Percentiles rank a stretch among this genome's conserved stretches.
Evolutionary conservation across 768 basidiomycete genomes (phyloP).

Genomic region (Trametes gibbosa): DNA sequence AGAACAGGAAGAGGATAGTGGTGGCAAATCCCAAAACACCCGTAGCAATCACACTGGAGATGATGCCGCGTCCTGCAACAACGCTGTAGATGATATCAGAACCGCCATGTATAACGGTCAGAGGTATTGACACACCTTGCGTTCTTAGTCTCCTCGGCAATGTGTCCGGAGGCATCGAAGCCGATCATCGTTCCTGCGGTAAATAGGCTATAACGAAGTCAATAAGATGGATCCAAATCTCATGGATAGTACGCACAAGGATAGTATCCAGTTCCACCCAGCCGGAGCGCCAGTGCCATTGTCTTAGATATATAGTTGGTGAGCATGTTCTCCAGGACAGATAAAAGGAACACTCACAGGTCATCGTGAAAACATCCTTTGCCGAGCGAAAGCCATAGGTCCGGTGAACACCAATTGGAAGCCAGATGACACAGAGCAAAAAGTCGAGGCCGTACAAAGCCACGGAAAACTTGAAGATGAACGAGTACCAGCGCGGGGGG

Average conservation of each 20-base stretch:
- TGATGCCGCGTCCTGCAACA: constrained; percentile 78
- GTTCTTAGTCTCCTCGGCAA: constrained; percentile 34
- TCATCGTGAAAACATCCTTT: constrained; percentile 79
- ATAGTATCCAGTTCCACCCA: constrained; percentile 91
- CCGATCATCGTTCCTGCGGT: constrained; percentile 87
- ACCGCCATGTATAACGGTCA: neutral
- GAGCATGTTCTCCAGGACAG: neutral
- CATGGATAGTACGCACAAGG: constrained; percentile 51
- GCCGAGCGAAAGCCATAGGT: constrained; percentile 89
- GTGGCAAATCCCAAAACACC: constrained; percentile 78
- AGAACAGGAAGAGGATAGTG: constrained; percentile 80
- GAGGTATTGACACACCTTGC: constrained; percentile 23
- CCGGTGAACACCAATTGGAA: constrained; percentile 85
- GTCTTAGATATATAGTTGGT: constrained; percentile 43
- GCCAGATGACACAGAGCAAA: constrained; percentile 85
- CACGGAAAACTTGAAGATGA: constrained; percentile 74
- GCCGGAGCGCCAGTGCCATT: constrained; percentile 86
- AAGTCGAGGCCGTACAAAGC: constrained; percentile 82
- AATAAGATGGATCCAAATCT: neutral
- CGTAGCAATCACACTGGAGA: constrained; percentile 74
- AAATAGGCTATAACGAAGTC: constrained; percentile 54
- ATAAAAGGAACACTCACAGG: constrained; percentile 46
- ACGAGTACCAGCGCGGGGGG: constrained; percentile 71
- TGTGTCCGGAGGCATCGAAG: constrained; percentile 55
- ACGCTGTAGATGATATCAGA: constrained; percentile 42